phyloP scores from a whole-genome alignment of 805 yeast genomes.

The Candida multigemmis region DNA sequence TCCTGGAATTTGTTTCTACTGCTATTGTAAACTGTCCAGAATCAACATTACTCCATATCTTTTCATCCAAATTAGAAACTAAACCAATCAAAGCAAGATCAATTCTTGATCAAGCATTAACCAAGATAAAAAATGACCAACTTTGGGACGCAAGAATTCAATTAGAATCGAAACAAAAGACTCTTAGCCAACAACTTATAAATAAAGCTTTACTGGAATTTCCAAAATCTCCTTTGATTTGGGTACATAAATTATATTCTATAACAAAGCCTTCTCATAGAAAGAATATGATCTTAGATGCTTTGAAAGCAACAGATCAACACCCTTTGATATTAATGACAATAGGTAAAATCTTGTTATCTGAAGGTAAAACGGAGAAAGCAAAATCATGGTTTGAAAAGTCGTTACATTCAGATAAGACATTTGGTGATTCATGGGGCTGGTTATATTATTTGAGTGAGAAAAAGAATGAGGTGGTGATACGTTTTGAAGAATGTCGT shows the following conservation, averaged over 20 bases:
- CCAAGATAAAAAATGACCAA: constrained; percentile 36
- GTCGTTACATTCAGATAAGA: constrained; percentile 45
- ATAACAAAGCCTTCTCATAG: constrained; percentile 40
- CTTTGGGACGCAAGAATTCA: constrained; percentile 51
- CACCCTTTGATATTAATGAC: constrained; percentile 48
- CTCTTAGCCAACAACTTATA: constrained; percentile 43
- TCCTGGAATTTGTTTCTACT: constrained; percentile 36
- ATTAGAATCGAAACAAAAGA: constrained; percentile 46
- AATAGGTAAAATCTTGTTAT: constrained; percentile 63
- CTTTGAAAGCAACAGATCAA: constrained; percentile 58
- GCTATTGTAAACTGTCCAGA: constrained; percentile 45
- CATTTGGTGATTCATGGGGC: constrained; percentile 73
- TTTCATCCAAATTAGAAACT: constrained; percentile 41
- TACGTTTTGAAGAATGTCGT: constrained; percentile 17
- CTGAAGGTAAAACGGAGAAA: constrained; percentile 50
- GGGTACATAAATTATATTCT: constrained; percentile 52
- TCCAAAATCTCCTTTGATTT: constrained; percentile 52
- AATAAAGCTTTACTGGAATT: constrained; percentile 49
- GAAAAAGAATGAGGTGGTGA: constrained; percentile 26
- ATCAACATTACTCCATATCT: constrained; percentile 44
- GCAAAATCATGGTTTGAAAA: constrained; percentile 70
- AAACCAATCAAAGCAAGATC: constrained; percentile 55
- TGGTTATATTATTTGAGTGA: constrained; percentile 44
- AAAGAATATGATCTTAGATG: constrained; percentile 56
- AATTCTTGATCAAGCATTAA: constrained; percentile 55